A percentile compares a stretch with the other conserved stretches of the same genome.
Conservation (phyloP, 192 early-diverging fungal genomes). For the Podila epigama region DNA sequence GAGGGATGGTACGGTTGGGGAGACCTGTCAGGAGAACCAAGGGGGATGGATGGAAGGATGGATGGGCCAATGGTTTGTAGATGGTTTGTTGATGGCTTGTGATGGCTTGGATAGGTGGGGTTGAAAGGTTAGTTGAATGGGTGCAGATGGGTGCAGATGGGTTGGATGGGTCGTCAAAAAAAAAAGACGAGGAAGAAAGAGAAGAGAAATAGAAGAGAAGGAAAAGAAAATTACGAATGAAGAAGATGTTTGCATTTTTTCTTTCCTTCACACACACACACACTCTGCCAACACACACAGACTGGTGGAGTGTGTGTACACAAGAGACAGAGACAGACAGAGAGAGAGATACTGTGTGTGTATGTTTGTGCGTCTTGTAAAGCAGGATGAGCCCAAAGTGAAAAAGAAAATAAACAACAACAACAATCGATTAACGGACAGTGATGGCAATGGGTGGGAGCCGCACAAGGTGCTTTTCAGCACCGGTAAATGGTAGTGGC, state of each 20-base stretch:
- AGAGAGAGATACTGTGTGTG: background rate
- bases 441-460: too few relatives aligned
- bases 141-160: background rate
- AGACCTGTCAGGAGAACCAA: too few relatives aligned
- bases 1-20: background rate
- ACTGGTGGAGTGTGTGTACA: too few relatives aligned
- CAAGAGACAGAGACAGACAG: too few relatives aligned
- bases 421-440: background rate
- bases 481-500: too few relatives aligned
- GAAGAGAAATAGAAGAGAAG: background rate
- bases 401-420: background rate
- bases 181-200: background rate
- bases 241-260: background rate
- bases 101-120: background rate
- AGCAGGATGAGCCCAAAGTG: background rate
- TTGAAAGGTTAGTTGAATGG: background rate
- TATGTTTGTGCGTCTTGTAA: background rate
- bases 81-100: background rate
- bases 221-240: background rate
- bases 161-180: background rate
- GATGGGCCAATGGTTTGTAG: background rate
- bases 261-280: too few relatives aligned
- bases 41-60: background rate
- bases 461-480: too few relatives aligned
- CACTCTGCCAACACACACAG: too few relatives aligned